Base-by-base conservation (phyloP, 2,329 filamentous ascomycete species). In the Xylariaceae sp. region DNA sequence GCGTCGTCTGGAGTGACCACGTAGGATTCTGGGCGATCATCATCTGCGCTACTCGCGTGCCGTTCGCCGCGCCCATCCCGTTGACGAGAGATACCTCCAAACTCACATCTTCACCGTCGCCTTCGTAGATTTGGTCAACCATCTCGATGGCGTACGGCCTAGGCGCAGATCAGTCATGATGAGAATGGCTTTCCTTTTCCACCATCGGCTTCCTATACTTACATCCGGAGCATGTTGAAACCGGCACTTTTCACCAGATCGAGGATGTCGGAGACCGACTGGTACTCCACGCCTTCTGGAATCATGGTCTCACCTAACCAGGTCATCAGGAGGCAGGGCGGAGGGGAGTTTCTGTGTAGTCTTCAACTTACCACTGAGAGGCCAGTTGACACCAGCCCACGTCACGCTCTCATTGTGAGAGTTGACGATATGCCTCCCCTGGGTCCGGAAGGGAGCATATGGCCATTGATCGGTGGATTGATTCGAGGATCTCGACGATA, bases 1-100 rank as follows among this genome's bases (percentile, higher is more conserved):
- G 65, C 2, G 71, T 76, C 1, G 72, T 76, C 32, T 65, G 53
- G 13, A 58, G 61, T 7, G 63, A 73, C 55, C 76, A 76, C n/a
- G n/a, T n/a, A n/a, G 78, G 78, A 52, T 84, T 83, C 16, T 78
- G 73, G 16, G 62, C 60, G 32, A 82, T 50, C 3, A 84, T 73
- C 42, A 78, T 59, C 2, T 63, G 53, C 13, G 79, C 65, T 0
- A 81, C 64, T 1, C 59, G 60, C 0, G 71, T 68, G 0, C 77
- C 80, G 44, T 82, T 80, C 1, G 64, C 59, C 11, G 67, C 53
- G 0, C 79, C 80, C 7, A 76, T 64, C 4, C 58, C 73, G 12
- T 55, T 61, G 4, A 48, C 61, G 17, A 78, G 73, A 0, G 73
- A 71, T 3, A 61, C 64, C 42, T 66, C 51, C 9, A 79, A 52